A percentile compares a stretch with the other conserved stretches of the same genome.
phyloP scores from a whole-genome alignment of 2,329 filamentous ascomycete species.

The Dothistroma pini region DNA sequence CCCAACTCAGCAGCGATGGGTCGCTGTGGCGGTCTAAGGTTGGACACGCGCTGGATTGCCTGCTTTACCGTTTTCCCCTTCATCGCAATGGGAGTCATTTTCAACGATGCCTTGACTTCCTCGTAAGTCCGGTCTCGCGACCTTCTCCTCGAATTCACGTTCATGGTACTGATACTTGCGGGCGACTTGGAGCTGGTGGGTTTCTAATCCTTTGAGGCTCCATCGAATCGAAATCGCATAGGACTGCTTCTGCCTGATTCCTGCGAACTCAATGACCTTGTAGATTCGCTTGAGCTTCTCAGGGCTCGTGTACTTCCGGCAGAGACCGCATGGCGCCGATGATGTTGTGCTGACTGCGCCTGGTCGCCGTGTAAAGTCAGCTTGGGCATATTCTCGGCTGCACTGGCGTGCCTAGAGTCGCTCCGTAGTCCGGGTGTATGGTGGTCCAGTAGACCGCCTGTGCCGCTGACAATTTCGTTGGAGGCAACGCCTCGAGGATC shows the following conservation, averaged over 20 bases:
- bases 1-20: neutral
- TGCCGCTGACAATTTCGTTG: neutral
- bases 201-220: slow-evolving; percentile 14
- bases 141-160: slow-evolving; percentile 6
- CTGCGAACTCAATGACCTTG: neutral
- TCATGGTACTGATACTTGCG: slow-evolving; percentile 9
- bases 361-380: neutral
- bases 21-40: slow-evolving; percentile 12
- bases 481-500: neutral
- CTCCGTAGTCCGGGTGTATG: neutral
- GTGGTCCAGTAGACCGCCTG: neutral
- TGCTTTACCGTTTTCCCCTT: slow-evolving; percentile 16
- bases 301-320: neutral
- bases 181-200: slow-evolving; percentile 18
- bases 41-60: slow-evolving; percentile 18
- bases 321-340: neutral
- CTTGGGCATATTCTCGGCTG: neutral
- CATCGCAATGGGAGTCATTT: slow-evolving; percentile 22
- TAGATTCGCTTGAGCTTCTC: neutral
- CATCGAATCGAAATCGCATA: slow-evolving; percentile 17
- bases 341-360: neutral
- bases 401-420: neutral
- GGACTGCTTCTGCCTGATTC: slow-evolving; percentile 1
- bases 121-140: slow-evolving; percentile 8
- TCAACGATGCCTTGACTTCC: slow-evolving; percentile 15